A percentile compares a stretch with the other conserved stretches of the same genome.
These are phyloP conservation scores for Aurinia saxatilis DNA, from an alignment of 345 rosid species.

Conservation along the genomic window DNA sequence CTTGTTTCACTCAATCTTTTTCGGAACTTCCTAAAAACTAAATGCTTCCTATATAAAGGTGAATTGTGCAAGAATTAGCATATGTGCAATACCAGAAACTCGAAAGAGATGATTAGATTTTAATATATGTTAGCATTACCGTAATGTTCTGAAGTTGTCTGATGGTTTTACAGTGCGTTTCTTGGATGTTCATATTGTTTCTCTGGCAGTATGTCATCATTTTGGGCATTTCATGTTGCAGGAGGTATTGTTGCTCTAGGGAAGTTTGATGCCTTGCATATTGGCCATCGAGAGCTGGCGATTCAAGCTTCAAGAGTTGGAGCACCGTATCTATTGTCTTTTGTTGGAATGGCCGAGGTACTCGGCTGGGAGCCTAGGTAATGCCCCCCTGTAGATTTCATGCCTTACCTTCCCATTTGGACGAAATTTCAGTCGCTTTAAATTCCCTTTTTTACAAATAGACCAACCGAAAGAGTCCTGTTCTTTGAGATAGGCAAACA, in stretches of 20 bases:
- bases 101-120: neutral
- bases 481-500: neutral
- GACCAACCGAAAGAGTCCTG: neutral
- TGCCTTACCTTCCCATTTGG: conserved; percentile 2
- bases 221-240: conserved; percentile 18
- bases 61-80: neutral
- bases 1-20: neutral
- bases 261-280: conserved; percentile 91
- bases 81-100: neutral
- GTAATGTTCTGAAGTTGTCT: neutral
- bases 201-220: neutral
- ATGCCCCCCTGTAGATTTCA: neutral
- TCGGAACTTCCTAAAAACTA: neutral
- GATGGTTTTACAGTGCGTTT: neutral
- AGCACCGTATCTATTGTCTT: conserved; percentile 69
- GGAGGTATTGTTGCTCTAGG: conserved; percentile 96
- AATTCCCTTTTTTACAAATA: neutral
- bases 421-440: neutral
- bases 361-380: conserved; percentile 96
- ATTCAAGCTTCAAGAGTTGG: conserved; percentile 89
- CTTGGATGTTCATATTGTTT: neutral
- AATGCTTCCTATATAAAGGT: neutral
- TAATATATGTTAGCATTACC: neutral
- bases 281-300: conserved; percentile 92
- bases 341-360: conserved; percentile 90